Evolutionary conservation across 495 filamentous ascomycete genomes (phyloP), one percentile per base, ranked within the genome.

Genomic region (Geopyxis carbonaria): DNA sequence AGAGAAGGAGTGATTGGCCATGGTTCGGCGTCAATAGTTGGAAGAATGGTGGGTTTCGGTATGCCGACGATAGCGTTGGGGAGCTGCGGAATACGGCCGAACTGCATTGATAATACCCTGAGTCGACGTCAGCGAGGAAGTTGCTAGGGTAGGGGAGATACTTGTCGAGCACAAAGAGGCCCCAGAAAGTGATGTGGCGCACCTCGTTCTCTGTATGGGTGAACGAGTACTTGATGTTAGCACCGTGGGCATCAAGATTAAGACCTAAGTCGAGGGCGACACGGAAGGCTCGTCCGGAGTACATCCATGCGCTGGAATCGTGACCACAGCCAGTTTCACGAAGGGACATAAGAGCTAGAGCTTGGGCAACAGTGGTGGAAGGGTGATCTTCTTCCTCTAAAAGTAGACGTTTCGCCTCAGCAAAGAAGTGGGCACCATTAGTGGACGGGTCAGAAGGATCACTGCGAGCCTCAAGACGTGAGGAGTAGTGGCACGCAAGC

Each of bases 291-390:
- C 75, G 66, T 0, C 76, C 74, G 3, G 71, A 70, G 32, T 75
- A 76, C 47, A 67, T 75, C 59, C 72, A 76, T 28, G 71, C 73
- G 40, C 72, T 72, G n/a, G 69, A 73, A 44, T 77, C 73, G 8
- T 67, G 62, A 9, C 71, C 71, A 50, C 68, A 72, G 53, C 70
- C 72, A 2, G 71, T 69, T 57, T 76, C 71, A 27, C 72, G 60
- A 24, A 75, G 69, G 16, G 71, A 72, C 77, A 91, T 79, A 42
- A 91, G 66, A 3, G 75, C 72, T 18, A 87, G 56, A 0, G 80
- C 78, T 56, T 87, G 82, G 27, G 85, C 74, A 2, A 77, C 83
- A 5, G 81, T 87, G 15, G 87, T 57, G 0, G 62, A 68, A 51
- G 70, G 67, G 18, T 28, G 21, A 16, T 72, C 66, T 40, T 80